Evolutionary conservation across 2,329 filamentous ascomycete species (phyloP), one percentile per base, ranked within the genome.

Genomic region (Aspergillus terreus): DNA sequence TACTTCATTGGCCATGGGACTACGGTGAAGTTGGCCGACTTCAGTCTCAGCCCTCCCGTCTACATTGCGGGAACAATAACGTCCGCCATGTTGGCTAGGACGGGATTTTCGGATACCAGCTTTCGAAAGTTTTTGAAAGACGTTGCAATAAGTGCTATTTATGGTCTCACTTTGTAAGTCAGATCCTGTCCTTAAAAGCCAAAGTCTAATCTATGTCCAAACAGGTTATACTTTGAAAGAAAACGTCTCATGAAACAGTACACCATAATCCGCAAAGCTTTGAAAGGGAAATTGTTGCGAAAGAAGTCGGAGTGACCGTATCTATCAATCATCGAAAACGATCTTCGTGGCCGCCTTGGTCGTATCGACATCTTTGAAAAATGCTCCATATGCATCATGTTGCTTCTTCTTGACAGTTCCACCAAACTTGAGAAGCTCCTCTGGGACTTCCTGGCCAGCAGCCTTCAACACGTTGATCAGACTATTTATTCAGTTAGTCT

Each of bases 391-490:
- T 44, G 89, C 88, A 65, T 91, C 88, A 75, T 99, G 94, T 45
- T 85, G 83, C 90, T 97, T 97, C 84, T 95, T 96, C 84, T 97
- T 99, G 47, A 99, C 94, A 1, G 92, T 97, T 19, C 91, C 95
- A 64, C 94, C 94, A 62, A 96, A 99, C 75, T 95, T 96, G 70
- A 97, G 79, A 35, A 99, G 77, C 23, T 90, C 88, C 41, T 96
- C 90, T 2, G 94, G 94, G 0, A 99, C 90, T 11, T 85, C 81
- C 73, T 99, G 94, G 59, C 90, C 90, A 21, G 94, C 92, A n/a
- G 85, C 89, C 74, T 88, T 95, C 56, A 99, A 82, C 50, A 99
- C 91, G 70, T 97, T 97, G 76, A 97, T 88, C 62, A 99, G 77
- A 9, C 88, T 92, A 61, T 14, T 62, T 15, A 36, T 46, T 19